Evolutionary conservation across 768 basidiomycete species (phyloP).

Genomic region (Leccinum variicolor): DNA sequence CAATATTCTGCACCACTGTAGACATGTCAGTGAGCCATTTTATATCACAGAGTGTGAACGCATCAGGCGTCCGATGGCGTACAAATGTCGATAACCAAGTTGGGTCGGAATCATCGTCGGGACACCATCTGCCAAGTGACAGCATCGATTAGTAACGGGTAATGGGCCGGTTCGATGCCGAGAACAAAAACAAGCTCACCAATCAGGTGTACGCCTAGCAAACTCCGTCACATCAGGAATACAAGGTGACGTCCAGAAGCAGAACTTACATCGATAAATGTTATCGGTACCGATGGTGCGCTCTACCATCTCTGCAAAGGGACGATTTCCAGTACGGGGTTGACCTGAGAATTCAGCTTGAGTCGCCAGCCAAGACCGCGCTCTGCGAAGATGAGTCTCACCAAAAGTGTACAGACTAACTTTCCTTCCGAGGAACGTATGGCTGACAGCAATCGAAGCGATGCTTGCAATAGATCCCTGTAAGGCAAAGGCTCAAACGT

Average conservation of each 20-base stretch:
- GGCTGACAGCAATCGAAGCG: slow-evolving; percentile 32
- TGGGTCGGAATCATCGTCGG: slow-evolving; percentile 45
- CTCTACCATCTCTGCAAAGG: slow-evolving; percentile 42
- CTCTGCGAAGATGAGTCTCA: slow-evolving; percentile 11
- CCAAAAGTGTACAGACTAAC: slow-evolving; percentile 45
- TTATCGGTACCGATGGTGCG: slow-evolving; percentile 33
- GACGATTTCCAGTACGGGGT: slow-evolving; percentile 43
- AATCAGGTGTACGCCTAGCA: slow-evolving; percentile 41
- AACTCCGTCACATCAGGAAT: not conserved
- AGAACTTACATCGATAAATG: slow-evolving; percentile 39
- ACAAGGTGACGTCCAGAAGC: not conserved
- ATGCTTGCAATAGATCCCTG: slow-evolving; percentile 39
- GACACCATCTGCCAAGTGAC: slow-evolving; percentile 41
- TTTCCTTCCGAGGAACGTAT: slow-evolving; percentile 26
- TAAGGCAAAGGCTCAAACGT: slow-evolving; percentile 6
- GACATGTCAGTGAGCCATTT: not conserved
- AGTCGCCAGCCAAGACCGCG: not conserved
- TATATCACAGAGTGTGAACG: slow-evolving; percentile 11
- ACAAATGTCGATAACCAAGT: slow-evolving; percentile 49
- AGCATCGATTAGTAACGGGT: not conserved
- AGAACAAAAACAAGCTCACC: slow-evolving; percentile 26
- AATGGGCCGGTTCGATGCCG: not conserved
- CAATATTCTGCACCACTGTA: slow-evolving; percentile 42
- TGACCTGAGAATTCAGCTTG: slow-evolving; percentile 36
- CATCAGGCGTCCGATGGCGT: slow-evolving; percentile 3